These are phyloP conservation scores for Samsoniella hepiali DNA, from an alignment of 2,329 filamentous ascomycete species.

Conservation along the genomic window DNA sequence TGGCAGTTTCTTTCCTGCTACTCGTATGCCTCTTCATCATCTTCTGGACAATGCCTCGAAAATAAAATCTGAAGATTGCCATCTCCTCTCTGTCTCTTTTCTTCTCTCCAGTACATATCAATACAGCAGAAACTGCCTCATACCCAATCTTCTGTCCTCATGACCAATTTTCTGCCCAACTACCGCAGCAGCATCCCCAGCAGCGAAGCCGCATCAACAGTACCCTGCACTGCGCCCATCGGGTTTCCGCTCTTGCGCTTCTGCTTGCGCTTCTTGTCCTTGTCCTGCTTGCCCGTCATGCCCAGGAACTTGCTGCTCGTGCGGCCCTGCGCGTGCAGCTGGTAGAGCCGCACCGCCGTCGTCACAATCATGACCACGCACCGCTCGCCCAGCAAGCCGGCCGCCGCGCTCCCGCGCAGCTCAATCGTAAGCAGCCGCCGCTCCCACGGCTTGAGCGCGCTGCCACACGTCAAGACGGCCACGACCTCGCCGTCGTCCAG, in stretches of 20 bases:
- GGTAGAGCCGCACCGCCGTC: neutral
- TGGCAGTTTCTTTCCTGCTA: too few species aligned
- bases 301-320: neutral
- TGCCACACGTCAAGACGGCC: neutral
- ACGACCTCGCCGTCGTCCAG: neutral
- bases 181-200: too few species aligned
- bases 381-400: neutral
- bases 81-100: too few species aligned
- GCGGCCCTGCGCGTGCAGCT: neutral
- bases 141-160: too few species aligned
- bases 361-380: constrained; percentile 1
- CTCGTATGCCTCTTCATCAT: too few species aligned
- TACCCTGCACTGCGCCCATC: neutral
- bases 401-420: neutral
- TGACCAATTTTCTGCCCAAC: too few species aligned
- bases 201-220: too few species aligned
- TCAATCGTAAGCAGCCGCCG: neutral
- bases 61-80: too few species aligned
- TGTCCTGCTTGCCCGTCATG: neutral
- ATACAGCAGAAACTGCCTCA: too few species aligned
- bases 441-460: neutral
- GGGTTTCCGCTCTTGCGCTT: neutral
- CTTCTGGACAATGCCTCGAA: too few species aligned
- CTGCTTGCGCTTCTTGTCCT: neutral
- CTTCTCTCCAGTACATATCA: too few species aligned